Conservation (phyloP, 2,329 filamentous ascomycete species). For the Hirsutella thompsonii region DNA sequence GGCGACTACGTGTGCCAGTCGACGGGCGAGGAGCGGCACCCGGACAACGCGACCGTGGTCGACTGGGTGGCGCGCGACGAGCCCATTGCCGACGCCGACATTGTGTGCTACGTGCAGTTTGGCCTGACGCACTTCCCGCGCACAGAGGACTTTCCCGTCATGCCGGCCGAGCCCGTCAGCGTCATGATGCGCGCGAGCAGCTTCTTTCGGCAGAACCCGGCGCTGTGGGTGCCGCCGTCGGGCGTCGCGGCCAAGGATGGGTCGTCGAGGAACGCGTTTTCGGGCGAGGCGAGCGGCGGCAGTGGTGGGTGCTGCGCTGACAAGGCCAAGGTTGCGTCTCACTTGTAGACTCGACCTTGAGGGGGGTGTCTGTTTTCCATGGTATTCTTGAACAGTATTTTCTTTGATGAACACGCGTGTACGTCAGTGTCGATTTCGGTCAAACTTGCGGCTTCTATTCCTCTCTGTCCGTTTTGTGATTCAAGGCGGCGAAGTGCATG, state of each 20-base stretch:
- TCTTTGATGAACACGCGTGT: too few relatives aligned
- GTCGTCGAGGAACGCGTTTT: slow-evolving; percentile 9
- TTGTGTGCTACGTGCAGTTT: slow-evolving; percentile 37
- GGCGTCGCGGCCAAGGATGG: slow-evolving; percentile 19
- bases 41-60: slow-evolving; percentile 17
- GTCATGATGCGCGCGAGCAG: slow-evolving; percentile 36
- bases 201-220: slow-evolving; percentile 38
- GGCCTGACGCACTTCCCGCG: slow-evolving; percentile 48
- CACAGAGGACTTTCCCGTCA: slow-evolving; percentile 55
- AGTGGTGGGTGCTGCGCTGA: slow-evolving; percentile 4
- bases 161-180: slow-evolving; percentile 46
- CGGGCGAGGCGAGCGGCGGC: background rate
- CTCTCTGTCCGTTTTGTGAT: too few relatives aligned
- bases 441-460: too few relatives aligned
- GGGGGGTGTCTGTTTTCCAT: too few relatives aligned
- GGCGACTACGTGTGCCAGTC: slow-evolving; percentile 35
- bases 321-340: slow-evolving; percentile 6
- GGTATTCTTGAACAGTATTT: too few relatives aligned
- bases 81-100: slow-evolving; percentile 33
- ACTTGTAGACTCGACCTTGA: slow-evolving; percentile 4
- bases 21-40: slow-evolving; percentile 15
- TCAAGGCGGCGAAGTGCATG: too few relatives aligned
- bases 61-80: slow-evolving; percentile 37
- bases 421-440: too few relatives aligned
- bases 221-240: slow-evolving; percentile 33